Percentiles rank a stretch among this genome's conserved stretches.
phyloP scores from a whole-genome alignment of 2,329 filamentous ascomycete genomes.

The Bipolaris zeicola region DNA sequence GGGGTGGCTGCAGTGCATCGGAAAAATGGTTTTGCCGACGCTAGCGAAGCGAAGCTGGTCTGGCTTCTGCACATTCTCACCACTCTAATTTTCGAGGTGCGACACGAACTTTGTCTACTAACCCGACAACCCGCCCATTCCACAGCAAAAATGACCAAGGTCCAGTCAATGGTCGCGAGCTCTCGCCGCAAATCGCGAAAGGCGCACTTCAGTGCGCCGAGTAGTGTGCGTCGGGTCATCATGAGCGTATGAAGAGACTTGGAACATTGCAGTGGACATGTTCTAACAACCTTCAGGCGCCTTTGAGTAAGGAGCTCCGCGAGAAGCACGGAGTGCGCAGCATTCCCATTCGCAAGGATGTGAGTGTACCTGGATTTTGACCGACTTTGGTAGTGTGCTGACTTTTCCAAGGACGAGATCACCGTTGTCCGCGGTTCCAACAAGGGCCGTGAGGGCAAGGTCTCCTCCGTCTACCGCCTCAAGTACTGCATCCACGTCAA shows the following conservation, averaged over 20 bases:
- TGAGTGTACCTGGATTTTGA: conserved; percentile 47
- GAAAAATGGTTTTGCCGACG: conserved; percentile 17
- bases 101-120: conserved; percentile 30
- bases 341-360: conserved; percentile 95
- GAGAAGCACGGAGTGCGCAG: conserved; percentile 95
- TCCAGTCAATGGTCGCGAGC: conserved; percentile 68
- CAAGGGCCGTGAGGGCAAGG: conserved; percentile 98
- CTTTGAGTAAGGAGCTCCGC: conserved; percentile 77
- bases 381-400: conserved; percentile 28
- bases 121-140: conserved; percentile 41
- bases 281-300: conserved; percentile 46
- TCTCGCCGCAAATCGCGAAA: conserved; percentile 99
- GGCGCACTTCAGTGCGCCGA: conserved; percentile 95
- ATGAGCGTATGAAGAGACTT: conserved; percentile 81
- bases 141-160: conserved; percentile 70
- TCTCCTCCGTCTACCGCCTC: conserved; percentile 78
- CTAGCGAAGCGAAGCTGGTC: conserved; percentile 22
- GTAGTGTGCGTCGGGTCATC: conserved; percentile 90
- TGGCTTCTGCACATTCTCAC: conserved; percentile 16
- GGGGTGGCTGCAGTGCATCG: neutral
- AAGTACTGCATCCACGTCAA: conserved; percentile 98
- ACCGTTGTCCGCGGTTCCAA: conserved; percentile 87
- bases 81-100: conserved; percentile 25
- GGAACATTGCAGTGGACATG: conserved; percentile 34
- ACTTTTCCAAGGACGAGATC: conserved; percentile 70